Base-by-base conservation (phyloP, 2,329 filamentous ascomycete genomes). In the Gnomoniopsis smithogilvyi region DNA sequence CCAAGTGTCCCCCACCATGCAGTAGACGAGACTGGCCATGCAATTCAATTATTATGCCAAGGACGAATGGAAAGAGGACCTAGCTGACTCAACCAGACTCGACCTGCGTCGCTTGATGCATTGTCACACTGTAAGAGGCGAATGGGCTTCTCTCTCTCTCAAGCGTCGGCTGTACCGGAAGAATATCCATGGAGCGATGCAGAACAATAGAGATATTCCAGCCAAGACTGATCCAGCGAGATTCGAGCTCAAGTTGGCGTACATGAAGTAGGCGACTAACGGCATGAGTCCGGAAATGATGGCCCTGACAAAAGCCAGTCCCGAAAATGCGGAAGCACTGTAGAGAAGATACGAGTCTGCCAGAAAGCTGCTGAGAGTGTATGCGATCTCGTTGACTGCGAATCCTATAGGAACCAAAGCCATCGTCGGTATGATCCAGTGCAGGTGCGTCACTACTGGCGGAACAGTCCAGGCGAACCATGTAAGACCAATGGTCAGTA, bases 381-480 rank as follows among this genome's bases (percentile, higher is more conserved):
- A 65, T 2, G 64, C 65, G 15, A 66, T 63, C 58, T 82, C 79
- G 17, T 79, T 80, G 24, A 76, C 64, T 0, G 76, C 76, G 65
- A 77, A 82, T 0, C 79, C 80, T 10, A 80, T 70, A 3, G 76
- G 66, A 0, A 77, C 65, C 2, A 81, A 69, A 0, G 74, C 70
- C 0, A 75, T 51, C 4, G 74, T 73, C 2, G 76, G 72, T 2
- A 75, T 71, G 8, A 76, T 67, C 72, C 76, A 78, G 24, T 71
- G 70, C 0, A 73, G 47, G 36, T 65, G 45, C 15, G 64, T 60
- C 1, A 70, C 63, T 3, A 64, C 63, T 1, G 77, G 78, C 0
- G 80, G 78, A 3, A 80, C 73, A 1, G 78, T 80, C 70, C 74
- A 77, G 4, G 75, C 73, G 59, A 81, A 79, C 66, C 69, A 72